Base-by-base conservation (phyloP, 805 yeast species). In the Candida sphagnicola region DNA sequence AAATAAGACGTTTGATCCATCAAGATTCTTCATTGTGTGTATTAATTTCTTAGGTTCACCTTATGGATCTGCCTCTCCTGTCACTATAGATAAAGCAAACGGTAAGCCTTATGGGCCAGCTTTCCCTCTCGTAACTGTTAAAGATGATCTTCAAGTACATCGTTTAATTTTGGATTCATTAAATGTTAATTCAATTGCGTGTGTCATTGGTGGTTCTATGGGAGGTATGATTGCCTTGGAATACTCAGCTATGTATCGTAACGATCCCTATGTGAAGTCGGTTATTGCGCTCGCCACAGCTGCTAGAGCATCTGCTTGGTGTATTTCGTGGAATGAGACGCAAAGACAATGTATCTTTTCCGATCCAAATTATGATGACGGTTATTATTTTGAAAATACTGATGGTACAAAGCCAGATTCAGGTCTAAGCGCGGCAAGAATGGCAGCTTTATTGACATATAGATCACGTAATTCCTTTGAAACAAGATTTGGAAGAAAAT, bases 241-340 rank as follows among this genome's bases (percentile, higher is more conserved):
- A 59, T 93, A 87, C 75, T 78, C 89, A 3, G 55, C 70, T 1
- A 62, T 64, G 2, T 87, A 76, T 56, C 81, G 78, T 39, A 83
- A 83, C 3, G 57, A 68, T 1, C 74, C 71, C 2, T 93, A 77
- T 55, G 95, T 93, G 24, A 74, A 74, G 42, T 68, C 75, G 30
- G 69, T 85, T 16, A 81, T 91, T 11, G 91, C 96, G 0, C 64
- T 91, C 38, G 99, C 99, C 1, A 91, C 98, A 0, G 80, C 95
- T 18, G 96, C 98, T 0, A 73, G 95, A 54, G 95, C 90, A 31
- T 84, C 95, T 2, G 99, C 99, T 0, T 93, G 99, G 99, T 93
- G 98, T 49, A 93, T 93, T 29, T 86, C 96, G 3, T 93, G 99
- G 99, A 91, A 95, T 39, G 99, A 93, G 57, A 95, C 99, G 2